These are phyloP conservation scores for Senecio squalidus DNA, from an alignment of 140 eudicot genomes.

Conservation along the genomic window DNA sequence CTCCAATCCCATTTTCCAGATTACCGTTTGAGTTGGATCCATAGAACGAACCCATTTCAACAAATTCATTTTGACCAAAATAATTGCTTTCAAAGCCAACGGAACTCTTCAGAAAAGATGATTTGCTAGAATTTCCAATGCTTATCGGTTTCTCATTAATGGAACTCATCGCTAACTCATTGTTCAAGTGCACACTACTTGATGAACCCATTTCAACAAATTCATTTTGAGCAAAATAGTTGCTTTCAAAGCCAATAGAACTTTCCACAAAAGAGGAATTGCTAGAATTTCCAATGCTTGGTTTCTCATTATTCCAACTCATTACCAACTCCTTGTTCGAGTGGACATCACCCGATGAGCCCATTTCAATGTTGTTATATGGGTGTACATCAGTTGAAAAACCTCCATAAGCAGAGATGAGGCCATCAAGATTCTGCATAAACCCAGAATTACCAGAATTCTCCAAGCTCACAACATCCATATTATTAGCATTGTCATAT, in stretches of 20 bases:
- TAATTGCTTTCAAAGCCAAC: not conserved
- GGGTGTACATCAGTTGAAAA: not conserved
- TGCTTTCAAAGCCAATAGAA: not conserved
- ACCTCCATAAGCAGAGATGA: conserved; percentile 9
- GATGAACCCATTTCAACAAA: conserved; percentile 12
- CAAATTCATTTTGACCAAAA: conserved; percentile 1
- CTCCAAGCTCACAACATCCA: conserved; percentile 7
- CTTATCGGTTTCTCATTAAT: not conserved
- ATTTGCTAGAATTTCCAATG: not conserved
- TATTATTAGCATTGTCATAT: not conserved
- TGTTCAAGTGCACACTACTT: not conserved
- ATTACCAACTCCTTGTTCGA: not conserved
- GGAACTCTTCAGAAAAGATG: not conserved
- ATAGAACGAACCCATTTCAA: conserved; percentile 1
- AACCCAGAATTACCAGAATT: not conserved
- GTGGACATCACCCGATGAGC: conserved; percentile 5
- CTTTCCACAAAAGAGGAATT: not conserved
- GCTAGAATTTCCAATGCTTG: not conserved
- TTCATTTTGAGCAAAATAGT: not conserved
- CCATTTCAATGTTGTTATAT: conserved; percentile 1
- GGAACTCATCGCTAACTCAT: conserved; percentile 1
- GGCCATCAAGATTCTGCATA: conserved; percentile 11
- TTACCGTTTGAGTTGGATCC: not conserved
- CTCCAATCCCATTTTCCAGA: conserved; percentile 8
- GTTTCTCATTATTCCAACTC: conserved; percentile 3